These are phyloP conservation scores for Magnusiomyces magnusii DNA, from an alignment of 1,139 yeast species.

Conservation along the genomic window DNA sequence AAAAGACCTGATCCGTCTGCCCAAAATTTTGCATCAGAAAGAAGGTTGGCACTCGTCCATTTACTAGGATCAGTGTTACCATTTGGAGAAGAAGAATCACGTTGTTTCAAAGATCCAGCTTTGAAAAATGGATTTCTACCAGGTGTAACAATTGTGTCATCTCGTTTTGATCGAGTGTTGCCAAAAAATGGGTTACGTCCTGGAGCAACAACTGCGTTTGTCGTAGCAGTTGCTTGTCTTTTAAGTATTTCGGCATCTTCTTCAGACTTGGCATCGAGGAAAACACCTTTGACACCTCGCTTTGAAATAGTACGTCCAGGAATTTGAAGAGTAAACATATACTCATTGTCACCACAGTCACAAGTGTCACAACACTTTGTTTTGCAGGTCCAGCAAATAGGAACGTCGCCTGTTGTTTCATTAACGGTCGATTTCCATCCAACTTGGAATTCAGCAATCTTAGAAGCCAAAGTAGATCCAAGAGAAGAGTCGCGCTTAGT, in stretches of 20 bases:
- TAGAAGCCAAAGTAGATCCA: neutral
- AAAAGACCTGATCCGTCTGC: neutral
- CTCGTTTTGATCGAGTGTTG: neutral
- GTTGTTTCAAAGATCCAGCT: neutral
- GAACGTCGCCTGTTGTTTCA: constrained; percentile 1
- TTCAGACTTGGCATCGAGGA: neutral
- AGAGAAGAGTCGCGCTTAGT: neutral
- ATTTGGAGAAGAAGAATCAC: neutral
- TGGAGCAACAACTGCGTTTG: neutral
- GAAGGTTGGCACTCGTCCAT: neutral
- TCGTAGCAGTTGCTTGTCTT: neutral
- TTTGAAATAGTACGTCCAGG: constrained; percentile 5
- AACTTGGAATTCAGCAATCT: constrained; percentile 1
- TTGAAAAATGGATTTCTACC: neutral
- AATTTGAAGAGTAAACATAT: neutral
- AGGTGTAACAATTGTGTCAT: neutral
- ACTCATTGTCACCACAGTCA: neutral
- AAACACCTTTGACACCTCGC: neutral
- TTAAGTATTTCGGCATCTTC: neutral
- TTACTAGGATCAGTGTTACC: too few relatives aligned
- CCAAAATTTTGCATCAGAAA: neutral
- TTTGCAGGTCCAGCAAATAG: constrained; percentile 3
- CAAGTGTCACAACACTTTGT: neutral
- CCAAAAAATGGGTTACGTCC: constrained; percentile 1
- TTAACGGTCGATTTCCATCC: constrained; percentile 4